phyloP scores from a whole-genome alignment of 2,329 filamentous ascomycete species.

The Calonectria pauciramosa region DNA sequence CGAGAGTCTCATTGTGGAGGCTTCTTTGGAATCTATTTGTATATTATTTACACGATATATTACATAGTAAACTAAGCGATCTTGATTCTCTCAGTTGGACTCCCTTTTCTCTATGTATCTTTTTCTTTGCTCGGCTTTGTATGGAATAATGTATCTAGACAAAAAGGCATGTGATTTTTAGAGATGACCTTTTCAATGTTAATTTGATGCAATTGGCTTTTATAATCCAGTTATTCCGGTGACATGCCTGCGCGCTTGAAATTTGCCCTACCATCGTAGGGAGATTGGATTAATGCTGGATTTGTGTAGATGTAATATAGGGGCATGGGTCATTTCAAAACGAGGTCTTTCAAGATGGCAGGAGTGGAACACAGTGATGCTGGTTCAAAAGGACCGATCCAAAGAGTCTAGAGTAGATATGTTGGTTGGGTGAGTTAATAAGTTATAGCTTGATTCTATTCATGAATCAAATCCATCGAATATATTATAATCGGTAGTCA shows the following conservation, averaged over 20 bases:
- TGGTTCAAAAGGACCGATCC: not conserved
- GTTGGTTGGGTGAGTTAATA: not conserved
- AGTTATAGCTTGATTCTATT: not conserved
- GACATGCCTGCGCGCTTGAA: not conserved
- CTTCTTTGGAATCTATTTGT: not conserved
- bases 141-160: not conserved
- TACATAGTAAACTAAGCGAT: not conserved
- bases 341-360: too few species aligned
- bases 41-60: not conserved
- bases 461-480: not conserved
- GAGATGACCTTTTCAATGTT: not conserved
- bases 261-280: too few species aligned
- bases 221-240: not conserved
- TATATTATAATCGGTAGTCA: not conserved
- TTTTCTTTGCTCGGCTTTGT: not conserved
- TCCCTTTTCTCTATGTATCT: not conserved
- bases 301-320: too few species aligned
- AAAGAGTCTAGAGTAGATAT: too few species aligned
- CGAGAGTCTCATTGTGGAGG: not conserved
- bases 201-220: not conserved
- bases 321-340: too few species aligned
- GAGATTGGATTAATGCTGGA: too few species aligned
- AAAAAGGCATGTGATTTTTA: not conserved
- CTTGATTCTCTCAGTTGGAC: not conserved
- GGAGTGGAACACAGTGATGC: not conserved